These are phyloP conservation scores for Rubroshorea leprosula DNA, from an alignment of 345 rosid genomes.

Conservation along the genomic window DNA sequence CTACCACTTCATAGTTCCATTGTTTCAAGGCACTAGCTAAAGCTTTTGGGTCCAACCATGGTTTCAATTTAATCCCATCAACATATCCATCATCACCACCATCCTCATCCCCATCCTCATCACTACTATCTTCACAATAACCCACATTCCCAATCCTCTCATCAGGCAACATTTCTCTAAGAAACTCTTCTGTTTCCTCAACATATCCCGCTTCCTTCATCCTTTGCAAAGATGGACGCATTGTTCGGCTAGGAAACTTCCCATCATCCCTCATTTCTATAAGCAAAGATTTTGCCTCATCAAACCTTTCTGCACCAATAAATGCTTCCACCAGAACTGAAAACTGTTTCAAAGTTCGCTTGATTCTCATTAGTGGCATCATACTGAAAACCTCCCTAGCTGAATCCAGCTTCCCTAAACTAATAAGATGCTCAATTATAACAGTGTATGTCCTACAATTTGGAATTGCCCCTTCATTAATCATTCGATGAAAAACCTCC, in stretches of 20 bases:
- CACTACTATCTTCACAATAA: conserved; percentile 28
- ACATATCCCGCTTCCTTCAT: conserved; percentile 61
- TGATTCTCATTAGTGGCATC: conserved; percentile 76
- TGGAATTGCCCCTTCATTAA: conserved; percentile 65
- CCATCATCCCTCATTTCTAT: conserved; percentile 66
- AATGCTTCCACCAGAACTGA: conserved; percentile 49
- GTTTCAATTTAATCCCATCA: conserved; percentile 48
- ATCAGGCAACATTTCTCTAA: conserved; percentile 61
- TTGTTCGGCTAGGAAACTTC: conserved; percentile 50
- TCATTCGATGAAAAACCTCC: conserved; percentile 41
- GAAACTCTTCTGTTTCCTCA: conserved; percentile 45
- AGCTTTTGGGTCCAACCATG: conserved; percentile 86
- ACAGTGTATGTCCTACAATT: conserved; percentile 81
- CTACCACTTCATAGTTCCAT: conserved; percentile 63
- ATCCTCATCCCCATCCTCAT: conserved; percentile 31
- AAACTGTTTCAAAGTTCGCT: conserved; percentile 65
- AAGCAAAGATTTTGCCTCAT: conserved; percentile 48
- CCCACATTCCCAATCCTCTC: conserved; percentile 49
- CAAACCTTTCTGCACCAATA: conserved; percentile 40
- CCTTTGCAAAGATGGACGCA: conserved; percentile 44
- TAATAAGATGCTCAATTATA: conserved; percentile 69
- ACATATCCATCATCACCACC: conserved; percentile 19
- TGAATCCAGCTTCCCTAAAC: conserved; percentile 47
- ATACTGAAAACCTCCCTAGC: conserved; percentile 52
- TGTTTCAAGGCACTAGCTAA: conserved; percentile 61